These are phyloP conservation scores for Hibiscus trionum DNA, from an alignment of 345 rosid species.

Conservation along the genomic window DNA sequence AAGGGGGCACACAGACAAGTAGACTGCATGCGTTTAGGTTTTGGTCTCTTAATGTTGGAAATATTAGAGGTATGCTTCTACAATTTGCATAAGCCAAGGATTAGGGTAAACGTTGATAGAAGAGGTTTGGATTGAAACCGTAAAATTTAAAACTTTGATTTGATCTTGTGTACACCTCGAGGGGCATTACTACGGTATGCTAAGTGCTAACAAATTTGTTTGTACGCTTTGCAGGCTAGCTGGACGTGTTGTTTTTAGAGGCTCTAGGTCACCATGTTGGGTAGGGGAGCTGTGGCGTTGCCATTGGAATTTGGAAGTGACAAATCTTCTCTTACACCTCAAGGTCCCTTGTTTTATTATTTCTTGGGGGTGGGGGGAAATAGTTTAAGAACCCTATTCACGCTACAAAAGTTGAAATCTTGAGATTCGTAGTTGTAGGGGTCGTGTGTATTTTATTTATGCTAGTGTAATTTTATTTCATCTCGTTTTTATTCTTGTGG, in stretches of 20 bases:
- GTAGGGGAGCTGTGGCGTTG: neutral
- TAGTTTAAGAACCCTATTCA: neutral
- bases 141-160: neutral
- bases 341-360: neutral
- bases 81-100: neutral
- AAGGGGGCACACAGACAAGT: constrained; percentile 53
- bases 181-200: neutral
- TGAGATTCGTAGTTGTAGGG: neutral
- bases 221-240: neutral
- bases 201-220: neutral
- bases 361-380: neutral
- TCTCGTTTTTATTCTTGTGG: neutral
- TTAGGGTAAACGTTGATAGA: no score
- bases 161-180: neutral
- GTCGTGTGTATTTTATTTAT: neutral
- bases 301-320: neutral
- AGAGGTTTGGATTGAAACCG: no score
- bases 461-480: neutral
- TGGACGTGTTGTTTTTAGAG: neutral
- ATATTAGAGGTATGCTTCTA: constrained; percentile 13
- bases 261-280: neutral
- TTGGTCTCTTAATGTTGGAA: neutral
- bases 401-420: neutral
- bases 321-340: neutral
- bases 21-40: constrained; percentile 4